Conservation (phyloP, 2,329 filamentous ascomycete species). For the Penicillium sp. region DNA sequence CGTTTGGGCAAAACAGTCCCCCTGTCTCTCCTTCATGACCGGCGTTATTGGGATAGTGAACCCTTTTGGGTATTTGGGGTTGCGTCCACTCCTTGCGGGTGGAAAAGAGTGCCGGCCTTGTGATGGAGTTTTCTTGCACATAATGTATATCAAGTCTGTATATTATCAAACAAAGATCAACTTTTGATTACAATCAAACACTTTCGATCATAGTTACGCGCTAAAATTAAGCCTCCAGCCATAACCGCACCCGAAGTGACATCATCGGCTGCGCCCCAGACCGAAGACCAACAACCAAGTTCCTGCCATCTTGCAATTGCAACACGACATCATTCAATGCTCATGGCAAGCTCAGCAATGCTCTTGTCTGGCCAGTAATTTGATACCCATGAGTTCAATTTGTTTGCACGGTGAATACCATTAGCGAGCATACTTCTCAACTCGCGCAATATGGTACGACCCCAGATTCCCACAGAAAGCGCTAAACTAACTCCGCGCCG, state of each 20-base stretch:
- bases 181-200: neutral
- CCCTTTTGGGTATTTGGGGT: too few relatives aligned
- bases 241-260: constrained; percentile 4
- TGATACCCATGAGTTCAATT: neutral
- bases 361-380: neutral
- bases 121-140: constrained; percentile 1
- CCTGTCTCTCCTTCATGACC: constrained; percentile 6
- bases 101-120: neutral
- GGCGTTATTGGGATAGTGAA: neutral
- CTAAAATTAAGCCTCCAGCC: constrained; percentile 2
- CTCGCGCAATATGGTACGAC: constrained; percentile 5
- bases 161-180: neutral
- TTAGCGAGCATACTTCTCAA: neutral
- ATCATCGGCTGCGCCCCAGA: constrained; percentile 22
- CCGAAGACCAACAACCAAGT: constrained; percentile 5
- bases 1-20: neutral
- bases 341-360: neutral
- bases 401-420: neutral
- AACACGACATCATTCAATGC: neutral
- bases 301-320: neutral
- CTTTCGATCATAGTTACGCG: neutral
- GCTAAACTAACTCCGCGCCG: neutral
- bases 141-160: neutral
- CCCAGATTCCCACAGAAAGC: neutral
- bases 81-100: neutral